Conservation (phyloP, 2,329 filamentous ascomycete genomes). For the Penicillium sp. region DNA sequence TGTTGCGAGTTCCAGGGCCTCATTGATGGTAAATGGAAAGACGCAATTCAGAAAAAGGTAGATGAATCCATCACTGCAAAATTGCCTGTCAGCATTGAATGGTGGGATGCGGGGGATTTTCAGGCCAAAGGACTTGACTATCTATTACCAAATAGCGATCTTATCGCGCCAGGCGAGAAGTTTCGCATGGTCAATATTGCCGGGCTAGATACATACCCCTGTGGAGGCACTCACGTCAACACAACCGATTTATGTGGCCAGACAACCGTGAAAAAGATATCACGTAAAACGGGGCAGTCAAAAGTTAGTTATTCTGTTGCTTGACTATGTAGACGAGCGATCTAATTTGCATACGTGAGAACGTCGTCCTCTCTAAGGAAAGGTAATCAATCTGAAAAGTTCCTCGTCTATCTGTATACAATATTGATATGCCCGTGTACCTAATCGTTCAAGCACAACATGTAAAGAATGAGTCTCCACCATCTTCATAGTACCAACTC, state of each 20-base stretch:
- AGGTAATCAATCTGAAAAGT: neutral
- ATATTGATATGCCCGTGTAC: too few species aligned
- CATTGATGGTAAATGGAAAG: constrained; percentile 27
- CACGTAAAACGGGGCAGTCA: constrained; percentile 26
- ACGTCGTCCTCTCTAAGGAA: neutral
- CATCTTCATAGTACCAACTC: constrained; percentile 17
- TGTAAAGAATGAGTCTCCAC: neutral
- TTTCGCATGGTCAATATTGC: constrained; percentile 25
- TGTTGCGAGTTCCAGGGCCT: constrained; percentile 27
- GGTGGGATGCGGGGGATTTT: constrained; percentile 21
- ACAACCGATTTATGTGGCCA: constrained; percentile 21
- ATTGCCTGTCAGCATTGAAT: constrained; percentile 22
- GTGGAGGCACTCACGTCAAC: constrained; percentile 28
- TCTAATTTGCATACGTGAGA: too few species aligned
- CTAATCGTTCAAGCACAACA: too few species aligned
- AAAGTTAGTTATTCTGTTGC: constrained; percentile 23
- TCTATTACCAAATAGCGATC: constrained; percentile 18
- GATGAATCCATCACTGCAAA: constrained; percentile 22
- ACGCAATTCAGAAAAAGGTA: constrained; percentile 25
- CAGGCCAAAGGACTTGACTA: constrained; percentile 16
- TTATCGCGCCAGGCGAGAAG: constrained; percentile 13
- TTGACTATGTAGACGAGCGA: neutral
- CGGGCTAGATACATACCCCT: constrained; percentile 27
- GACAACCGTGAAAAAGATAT: constrained; percentile 26
- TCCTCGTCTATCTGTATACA: too few species aligned